Percentiles rank a stretch among this genome's conserved stretches.
phyloP scores from a whole-genome alignment of 2,329 filamentous ascomycete genomes.

The Calonectria leucothoes region DNA sequence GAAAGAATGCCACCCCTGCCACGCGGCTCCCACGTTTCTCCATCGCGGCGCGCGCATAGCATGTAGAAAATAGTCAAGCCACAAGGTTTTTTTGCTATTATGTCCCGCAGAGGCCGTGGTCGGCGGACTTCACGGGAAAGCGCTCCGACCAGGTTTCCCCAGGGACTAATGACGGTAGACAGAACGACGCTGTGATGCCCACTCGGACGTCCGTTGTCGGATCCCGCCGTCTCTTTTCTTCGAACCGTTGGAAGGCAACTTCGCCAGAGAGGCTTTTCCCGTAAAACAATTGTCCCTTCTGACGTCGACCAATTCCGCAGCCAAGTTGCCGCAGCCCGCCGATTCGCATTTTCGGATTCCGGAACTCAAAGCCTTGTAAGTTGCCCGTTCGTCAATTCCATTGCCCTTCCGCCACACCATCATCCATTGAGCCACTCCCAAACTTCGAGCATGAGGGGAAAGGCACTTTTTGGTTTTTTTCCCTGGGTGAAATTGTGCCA shows the following conservation, averaged over 20 bases:
- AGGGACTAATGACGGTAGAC: slow-evolving; percentile 22
- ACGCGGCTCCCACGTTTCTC: slow-evolving; percentile 6
- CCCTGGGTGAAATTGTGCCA: neutral
- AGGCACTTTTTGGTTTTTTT: neutral
- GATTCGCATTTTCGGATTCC: slow-evolving; percentile 11
- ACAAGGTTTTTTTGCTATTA: slow-evolving; percentile 13
- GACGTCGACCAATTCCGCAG: slow-evolving; percentile 8
- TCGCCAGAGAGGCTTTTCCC: neutral
- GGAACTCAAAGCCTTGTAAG: slow-evolving; percentile 16
- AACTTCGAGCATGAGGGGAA: neutral
- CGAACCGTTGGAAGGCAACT: slow-evolving; percentile 20
- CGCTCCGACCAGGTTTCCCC: slow-evolving; percentile 23
- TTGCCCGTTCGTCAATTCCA: neutral
- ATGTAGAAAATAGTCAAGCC: slow-evolving; percentile 8
- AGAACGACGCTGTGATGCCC: slow-evolving; percentile 36
- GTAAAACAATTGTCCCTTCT: neutral
- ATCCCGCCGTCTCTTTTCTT: slow-evolving; percentile 31
- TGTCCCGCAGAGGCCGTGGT: slow-evolving; percentile 14
- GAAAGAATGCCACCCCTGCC: neutral
- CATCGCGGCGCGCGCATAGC: neutral
- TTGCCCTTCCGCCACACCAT: neutral
- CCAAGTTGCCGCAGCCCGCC: neutral
- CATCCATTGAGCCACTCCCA: neutral
- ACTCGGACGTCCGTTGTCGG: slow-evolving; percentile 39
- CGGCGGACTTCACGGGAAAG: slow-evolving; percentile 12